Evolutionary conservation across 108 stramenopile genomes (phyloP).

Genomic region (Parietichytrium sp.): DNA sequence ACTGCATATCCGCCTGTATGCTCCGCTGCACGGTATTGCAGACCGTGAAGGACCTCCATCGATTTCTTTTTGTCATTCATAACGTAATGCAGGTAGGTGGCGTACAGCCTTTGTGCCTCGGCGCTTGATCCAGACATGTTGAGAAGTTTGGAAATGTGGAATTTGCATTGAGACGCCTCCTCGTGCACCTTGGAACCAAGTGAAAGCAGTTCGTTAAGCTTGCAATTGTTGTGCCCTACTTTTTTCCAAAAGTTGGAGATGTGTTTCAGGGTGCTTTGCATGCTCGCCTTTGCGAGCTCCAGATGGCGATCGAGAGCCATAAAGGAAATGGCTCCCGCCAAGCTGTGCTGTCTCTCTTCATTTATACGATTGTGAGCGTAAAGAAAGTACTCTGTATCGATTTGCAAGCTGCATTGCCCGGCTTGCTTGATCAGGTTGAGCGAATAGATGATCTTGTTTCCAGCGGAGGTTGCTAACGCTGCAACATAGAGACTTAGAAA

Average conservation of each 20-base stretch:
- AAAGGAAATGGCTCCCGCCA: neutral
- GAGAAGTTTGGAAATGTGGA: neutral
- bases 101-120: neutral
- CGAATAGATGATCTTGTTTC: constrained; percentile 16
- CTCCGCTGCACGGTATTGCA: neutral
- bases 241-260: constrained; percentile 31
- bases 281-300: neutral
- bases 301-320: constrained; percentile 7
- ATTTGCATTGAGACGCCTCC: constrained; percentile 2
- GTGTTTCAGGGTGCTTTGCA: neutral
- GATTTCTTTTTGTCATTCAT: constrained; percentile 1
- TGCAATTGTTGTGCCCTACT: constrained; percentile 1
- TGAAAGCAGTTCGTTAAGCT: neutral
- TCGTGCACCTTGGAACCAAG: constrained; percentile 28
- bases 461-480: neutral
- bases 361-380: neutral
- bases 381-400: constrained; percentile 2
- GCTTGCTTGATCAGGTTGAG: constrained; percentile 16
- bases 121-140: neutral
- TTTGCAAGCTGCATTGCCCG: neutral
- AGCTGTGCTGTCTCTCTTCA: neutral
- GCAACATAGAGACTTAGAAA: constrained; percentile 12
- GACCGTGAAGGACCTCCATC: no score
- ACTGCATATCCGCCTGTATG: neutral
- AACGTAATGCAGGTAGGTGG: neutral